These are phyloP conservation scores for Gastrolobium bilobum DNA, from an alignment of 306 rosid species.

Conservation along the genomic window DNA sequence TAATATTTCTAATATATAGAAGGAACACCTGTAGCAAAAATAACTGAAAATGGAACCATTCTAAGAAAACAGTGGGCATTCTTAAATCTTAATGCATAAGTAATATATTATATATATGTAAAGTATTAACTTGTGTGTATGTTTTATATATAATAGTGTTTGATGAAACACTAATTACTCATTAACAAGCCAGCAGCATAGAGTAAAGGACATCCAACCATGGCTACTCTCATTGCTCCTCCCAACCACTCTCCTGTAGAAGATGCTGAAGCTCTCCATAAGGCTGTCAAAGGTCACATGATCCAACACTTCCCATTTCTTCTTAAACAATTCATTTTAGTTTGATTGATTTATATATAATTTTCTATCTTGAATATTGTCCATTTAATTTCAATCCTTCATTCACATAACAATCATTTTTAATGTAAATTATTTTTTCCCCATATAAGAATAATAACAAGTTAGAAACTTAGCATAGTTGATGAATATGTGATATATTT, in stretches of 20 bases:
- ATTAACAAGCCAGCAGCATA: neutral
- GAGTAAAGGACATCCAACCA: constrained; percentile 25
- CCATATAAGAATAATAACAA: neutral
- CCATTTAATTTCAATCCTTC: constrained; percentile 15
- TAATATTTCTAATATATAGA: no score
- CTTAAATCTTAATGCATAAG: no score
- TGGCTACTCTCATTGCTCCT: constrained; percentile 69
- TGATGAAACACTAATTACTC: constrained; percentile 6
- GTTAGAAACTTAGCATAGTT: neutral
- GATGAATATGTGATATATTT: neutral
- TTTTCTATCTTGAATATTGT: constrained; percentile 1
- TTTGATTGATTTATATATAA: neutral
- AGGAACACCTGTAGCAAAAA: no score
- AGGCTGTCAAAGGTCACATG: constrained; percentile 61
- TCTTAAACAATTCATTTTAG: neutral
- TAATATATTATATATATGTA: no score
- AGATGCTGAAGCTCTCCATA: constrained; percentile 75
- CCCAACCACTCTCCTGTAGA: constrained; percentile 55
- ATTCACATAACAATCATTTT: neutral
- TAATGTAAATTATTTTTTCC: neutral
- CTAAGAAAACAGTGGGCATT: no score
- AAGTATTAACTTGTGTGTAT: no score
- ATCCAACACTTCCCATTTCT: constrained; percentile 17
- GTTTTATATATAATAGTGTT: neutral
- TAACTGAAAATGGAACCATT: no score